Evolutionary conservation across 2,329 filamentous ascomycete genomes (phyloP), one percentile per base, ranked within the genome.

Genomic region (Pleomassaria siparia): DNA sequence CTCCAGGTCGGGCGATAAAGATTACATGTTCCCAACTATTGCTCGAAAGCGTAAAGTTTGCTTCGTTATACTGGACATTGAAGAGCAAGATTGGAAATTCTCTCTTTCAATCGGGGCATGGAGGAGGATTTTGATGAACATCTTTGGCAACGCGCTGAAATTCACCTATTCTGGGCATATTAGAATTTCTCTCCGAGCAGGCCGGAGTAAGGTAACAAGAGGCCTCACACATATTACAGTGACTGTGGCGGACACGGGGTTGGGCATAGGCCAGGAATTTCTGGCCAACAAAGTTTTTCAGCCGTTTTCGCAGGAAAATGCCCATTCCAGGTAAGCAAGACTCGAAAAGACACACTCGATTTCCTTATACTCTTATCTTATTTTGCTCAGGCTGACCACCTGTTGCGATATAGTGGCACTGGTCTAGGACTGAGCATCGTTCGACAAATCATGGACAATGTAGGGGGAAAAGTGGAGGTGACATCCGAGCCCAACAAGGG

Each of bases 31-130:
- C 35, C 20, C 20, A 22, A 7, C 18, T 3, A 37, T n/a, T 6
- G 6, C 12, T n/a, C 3, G 40, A 0, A 54, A 43, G 13, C 58
- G 63, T 8, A 59, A 62, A 20, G 50, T 32, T 6, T 58, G 61
- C 30, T 67, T 58, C 30, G 52, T 67, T 29, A 46, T 67, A 11
- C 53, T 69, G 7, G 63, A 69, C 13, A 11, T 69, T 11, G 47
- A 48, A 9, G 55, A 59, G 26, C 33, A 59, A 2, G 60, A 67
- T 22, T 80, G 78, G 76, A 54, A 60, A 2, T 76, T 75, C 16
- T 62, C 52, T n/a, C 54, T 67, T 12, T 73, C 79, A 0, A 49
- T 61, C 7, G 67, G 69, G 0, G 59, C 66, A 4, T 70, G 64
- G 64, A 61, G 60, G 40, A 50, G 69, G 26, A 64, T 70, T 15